These are phyloP conservation scores for Penicillium sp. DNA, from an alignment of 2,329 filamentous ascomycete genomes.

Conservation along the genomic window DNA sequence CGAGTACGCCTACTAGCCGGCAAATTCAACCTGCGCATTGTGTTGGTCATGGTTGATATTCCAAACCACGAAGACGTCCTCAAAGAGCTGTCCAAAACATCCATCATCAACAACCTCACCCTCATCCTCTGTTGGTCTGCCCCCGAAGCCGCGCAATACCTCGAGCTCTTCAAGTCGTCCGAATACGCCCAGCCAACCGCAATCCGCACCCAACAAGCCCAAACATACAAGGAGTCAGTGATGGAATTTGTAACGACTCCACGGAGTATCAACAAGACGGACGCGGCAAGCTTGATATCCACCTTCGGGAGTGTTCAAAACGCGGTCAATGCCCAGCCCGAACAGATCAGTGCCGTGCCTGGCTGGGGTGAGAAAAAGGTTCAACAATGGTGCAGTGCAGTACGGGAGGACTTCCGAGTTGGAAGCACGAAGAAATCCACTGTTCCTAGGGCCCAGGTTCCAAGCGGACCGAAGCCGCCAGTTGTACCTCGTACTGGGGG, in stretches of 20 bases:
- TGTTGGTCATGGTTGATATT: slow-evolving; percentile 93
- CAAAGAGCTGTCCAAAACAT: slow-evolving; percentile 89
- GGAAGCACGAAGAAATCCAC: slow-evolving; percentile 68
- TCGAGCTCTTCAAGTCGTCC: slow-evolving; percentile 93
- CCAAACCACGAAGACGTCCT: slow-evolving; percentile 89
- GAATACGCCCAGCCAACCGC: slow-evolving; percentile 82
- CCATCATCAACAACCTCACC: slow-evolving; percentile 88
- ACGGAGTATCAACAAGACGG: slow-evolving; percentile 88
- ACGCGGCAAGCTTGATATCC: slow-evolving; percentile 85
- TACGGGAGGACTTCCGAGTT: slow-evolving; percentile 82
- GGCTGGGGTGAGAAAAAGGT: slow-evolving; percentile 98
- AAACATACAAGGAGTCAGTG: slow-evolving; percentile 81
- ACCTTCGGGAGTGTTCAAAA: slow-evolving; percentile 88
- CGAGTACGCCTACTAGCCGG: slow-evolving; percentile 83
- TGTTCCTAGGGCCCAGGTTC: slow-evolving; percentile 31
- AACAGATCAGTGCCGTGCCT: slow-evolving; percentile 80
- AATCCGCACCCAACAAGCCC: slow-evolving; percentile 83
- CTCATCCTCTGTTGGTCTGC: slow-evolving; percentile 93
- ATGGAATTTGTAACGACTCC: slow-evolving; percentile 93
- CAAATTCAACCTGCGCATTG: slow-evolving; percentile 82
- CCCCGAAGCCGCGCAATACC: slow-evolving; percentile 87
- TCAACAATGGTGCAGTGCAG: slow-evolving; percentile 77
- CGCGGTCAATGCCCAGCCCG: slow-evolving; percentile 83
- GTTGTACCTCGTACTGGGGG: background rate
- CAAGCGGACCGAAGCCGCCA: slow-evolving; percentile 27